Conservation (phyloP, 805 yeast genomes). For the Komagataella mondaviorum region DNA sequence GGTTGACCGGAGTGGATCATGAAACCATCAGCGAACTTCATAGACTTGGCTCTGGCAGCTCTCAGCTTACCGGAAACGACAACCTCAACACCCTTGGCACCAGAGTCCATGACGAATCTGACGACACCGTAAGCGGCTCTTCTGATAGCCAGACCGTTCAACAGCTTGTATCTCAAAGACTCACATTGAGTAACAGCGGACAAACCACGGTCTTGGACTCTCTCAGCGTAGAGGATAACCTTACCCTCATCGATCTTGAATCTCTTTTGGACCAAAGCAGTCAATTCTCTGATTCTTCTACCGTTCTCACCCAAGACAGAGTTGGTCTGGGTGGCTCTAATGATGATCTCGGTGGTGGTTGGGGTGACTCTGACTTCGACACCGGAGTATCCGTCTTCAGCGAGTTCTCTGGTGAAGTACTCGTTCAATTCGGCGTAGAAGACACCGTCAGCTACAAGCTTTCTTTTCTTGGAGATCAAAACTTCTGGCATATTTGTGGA, state of each 20-base stretch:
- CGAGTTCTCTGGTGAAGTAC: constrained; percentile 99
- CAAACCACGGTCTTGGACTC: constrained; percentile 98
- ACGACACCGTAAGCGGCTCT: constrained; percentile 99
- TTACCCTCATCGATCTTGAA: constrained; percentile 92
- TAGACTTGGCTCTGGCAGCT: constrained; percentile 99
- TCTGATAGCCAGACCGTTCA: constrained; percentile 98
- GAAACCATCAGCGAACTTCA: constrained; percentile 99
- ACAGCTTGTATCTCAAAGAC: constrained; percentile 94
- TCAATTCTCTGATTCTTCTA: constrained; percentile 98
- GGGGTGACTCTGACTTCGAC: constrained; percentile 99
- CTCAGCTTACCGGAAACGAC: constrained; percentile 99
- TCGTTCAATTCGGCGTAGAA: constrained; percentile 99
- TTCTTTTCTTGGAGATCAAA: constrained; percentile 91
- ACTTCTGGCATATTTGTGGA: constrained; percentile 14
- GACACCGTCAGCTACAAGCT: constrained; percentile 99
- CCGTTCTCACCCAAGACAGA: constrained; percentile 99
- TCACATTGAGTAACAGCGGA: constrained; percentile 99
- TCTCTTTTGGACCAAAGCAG: constrained; percentile 96
- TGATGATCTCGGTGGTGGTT: constrained; percentile 94
- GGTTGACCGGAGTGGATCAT: constrained; percentile 99
- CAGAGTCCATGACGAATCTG: constrained; percentile 99
- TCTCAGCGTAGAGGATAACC: constrained; percentile 93
- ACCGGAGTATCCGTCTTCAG: constrained; percentile 99
- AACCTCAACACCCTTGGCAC: constrained; percentile 99
- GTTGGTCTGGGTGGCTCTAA: constrained; percentile 98